Conservation (phyloP, 2,329 filamentous ascomycete species). For the Lasiodiplodia theobromae region DNA sequence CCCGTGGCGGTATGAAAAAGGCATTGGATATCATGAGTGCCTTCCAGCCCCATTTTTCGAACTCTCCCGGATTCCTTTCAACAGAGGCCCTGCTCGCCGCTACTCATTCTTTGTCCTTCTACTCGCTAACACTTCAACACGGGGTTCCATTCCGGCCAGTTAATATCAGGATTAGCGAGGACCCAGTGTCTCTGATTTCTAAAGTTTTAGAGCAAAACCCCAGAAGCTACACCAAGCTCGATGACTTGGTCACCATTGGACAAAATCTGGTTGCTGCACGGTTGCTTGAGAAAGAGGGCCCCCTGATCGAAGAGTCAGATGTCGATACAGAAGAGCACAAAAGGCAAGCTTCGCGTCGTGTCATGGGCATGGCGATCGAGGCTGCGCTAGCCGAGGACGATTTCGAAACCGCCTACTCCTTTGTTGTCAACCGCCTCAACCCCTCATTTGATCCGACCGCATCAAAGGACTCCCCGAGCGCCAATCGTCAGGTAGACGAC, state of each 20-base stretch:
- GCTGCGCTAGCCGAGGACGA: constrained; percentile 77
- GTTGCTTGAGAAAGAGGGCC: constrained; percentile 43
- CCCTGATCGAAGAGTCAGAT: constrained; percentile 31
- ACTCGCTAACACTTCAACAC: constrained; percentile 78
- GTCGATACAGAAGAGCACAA: constrained; percentile 38
- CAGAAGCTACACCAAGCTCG: constrained; percentile 75
- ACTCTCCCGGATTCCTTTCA: constrained; percentile 60
- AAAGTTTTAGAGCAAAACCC: constrained; percentile 79
- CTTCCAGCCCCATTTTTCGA: constrained; percentile 66
- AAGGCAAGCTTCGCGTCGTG: constrained; percentile 65
- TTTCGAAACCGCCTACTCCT: constrained; percentile 88
- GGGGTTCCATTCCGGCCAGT: constrained; percentile 82
- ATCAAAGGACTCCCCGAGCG: not conserved
- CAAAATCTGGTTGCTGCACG: constrained; percentile 70
- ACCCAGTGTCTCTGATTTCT: constrained; percentile 75
- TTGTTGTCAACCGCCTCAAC: constrained; percentile 73
- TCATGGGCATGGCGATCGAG: constrained; percentile 82
- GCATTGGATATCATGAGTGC: constrained; percentile 75
- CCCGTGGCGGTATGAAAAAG: constrained; percentile 77
- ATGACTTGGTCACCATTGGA: constrained; percentile 75
- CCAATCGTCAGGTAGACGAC: constrained; percentile 58
- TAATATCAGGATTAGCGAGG: constrained; percentile 75
- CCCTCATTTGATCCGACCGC: constrained; percentile 18
- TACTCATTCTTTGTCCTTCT: constrained; percentile 77
- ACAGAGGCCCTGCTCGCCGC: constrained; percentile 72